Conservation (phyloP, 805 yeast species). For the Candida khao-thaluensis region DNA sequence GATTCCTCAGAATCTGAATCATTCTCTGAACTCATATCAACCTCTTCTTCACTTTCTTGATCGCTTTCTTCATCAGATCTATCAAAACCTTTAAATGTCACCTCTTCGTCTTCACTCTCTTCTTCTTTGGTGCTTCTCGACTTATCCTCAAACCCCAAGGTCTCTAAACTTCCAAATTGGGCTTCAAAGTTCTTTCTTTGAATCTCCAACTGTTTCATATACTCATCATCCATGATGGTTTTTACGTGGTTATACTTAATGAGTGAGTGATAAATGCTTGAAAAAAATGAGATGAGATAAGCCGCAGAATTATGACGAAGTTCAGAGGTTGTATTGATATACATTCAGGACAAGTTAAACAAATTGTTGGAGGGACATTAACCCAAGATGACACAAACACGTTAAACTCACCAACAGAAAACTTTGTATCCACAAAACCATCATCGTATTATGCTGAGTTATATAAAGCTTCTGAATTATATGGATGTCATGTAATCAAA, state of each 20-base stretch:
- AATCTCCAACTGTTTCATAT: conserved; percentile 41
- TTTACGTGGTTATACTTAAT: too few relatives aligned
- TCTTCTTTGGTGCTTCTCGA: conserved; percentile 14
- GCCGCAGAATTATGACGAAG: conserved; percentile 57
- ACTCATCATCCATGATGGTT: conserved; percentile 26
- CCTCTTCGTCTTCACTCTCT: conserved; percentile 23
- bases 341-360: conserved; percentile 93
- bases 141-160: conserved; percentile 37
- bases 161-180: conserved; percentile 60
- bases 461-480: conserved; percentile 56
- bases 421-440: conserved; percentile 75
- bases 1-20: conserved; percentile 15
- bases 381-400: conserved; percentile 47
- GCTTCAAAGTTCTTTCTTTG: conserved; percentile 62
- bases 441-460: conserved; percentile 73
- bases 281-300: neutral
- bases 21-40: conserved; percentile 8
- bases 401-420: conserved; percentile 36
- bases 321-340: conserved; percentile 95
- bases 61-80: neutral
- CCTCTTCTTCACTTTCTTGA: conserved; percentile 14
- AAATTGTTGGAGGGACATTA: conserved; percentile 93
- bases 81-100: conserved; percentile 9
- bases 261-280: too few relatives aligned
- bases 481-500: conserved; percentile 91